A percentile compares a stretch with the other conserved stretches of the same genome.
These are phyloP conservation scores for Colletotrichum chrysophilum DNA, from an alignment of 2,329 filamentous ascomycete genomes.

Conservation along the genomic window DNA sequence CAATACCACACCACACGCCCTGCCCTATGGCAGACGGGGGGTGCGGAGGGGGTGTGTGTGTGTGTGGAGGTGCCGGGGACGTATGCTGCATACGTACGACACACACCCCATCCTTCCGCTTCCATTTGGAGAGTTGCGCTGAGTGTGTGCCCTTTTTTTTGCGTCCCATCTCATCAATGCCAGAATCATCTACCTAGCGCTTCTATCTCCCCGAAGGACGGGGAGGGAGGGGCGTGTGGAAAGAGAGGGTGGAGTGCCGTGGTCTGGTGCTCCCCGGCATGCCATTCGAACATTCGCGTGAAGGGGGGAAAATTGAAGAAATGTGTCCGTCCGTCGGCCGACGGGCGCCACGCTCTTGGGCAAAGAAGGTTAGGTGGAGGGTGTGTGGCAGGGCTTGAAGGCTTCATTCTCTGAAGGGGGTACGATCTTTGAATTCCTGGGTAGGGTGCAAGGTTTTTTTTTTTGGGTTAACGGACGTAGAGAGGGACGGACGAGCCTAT, in stretches of 20 bases:
- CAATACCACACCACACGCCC: background rate
- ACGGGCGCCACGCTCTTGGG: background rate
- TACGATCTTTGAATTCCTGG: background rate
- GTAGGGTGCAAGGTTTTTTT: background rate
- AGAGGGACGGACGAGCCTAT: background rate
- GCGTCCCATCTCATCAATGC: background rate
- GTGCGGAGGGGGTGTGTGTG: background rate
- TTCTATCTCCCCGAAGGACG: background rate
- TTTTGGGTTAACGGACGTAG: background rate
- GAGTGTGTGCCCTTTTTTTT: background rate
- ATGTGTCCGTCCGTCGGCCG: conserved; percentile 9
- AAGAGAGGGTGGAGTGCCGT: background rate
- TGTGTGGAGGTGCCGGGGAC: background rate
- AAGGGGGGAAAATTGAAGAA: background rate
- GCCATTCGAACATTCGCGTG: background rate
- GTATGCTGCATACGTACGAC: background rate
- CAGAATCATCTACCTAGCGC: background rate
- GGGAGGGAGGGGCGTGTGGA: background rate
- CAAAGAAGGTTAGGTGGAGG: conserved; percentile 13
- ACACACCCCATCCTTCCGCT: background rate
- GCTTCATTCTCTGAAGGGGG: background rate
- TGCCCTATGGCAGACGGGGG: background rate
- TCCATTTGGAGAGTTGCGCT: background rate
- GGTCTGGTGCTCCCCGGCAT: background rate
- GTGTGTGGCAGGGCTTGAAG: background rate